Evolutionary conservation across 2,329 filamentous ascomycete genomes (phyloP), one percentile per base, ranked within the genome.

Genomic region (Exophiala calicioides): DNA sequence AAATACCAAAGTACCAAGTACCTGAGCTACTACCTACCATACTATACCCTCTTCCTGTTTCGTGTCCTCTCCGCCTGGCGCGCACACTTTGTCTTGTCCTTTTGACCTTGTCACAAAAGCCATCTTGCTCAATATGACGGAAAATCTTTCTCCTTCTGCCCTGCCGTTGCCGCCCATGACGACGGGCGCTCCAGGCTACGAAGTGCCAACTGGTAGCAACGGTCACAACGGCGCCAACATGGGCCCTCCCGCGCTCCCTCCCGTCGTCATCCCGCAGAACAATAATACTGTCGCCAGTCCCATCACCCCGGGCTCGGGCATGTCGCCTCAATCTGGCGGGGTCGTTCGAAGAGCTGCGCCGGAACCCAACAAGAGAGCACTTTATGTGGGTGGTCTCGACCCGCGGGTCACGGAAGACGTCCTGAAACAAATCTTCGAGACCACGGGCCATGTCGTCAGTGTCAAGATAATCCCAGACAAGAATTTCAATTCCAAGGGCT

Each of bases 381-480:
- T 98, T 53, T 98, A 98, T 64, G 88, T 98, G 49, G 93, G 93
- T 55, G 93, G 93, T 44, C 76, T 98, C 59, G 93, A 98, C 68
- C 89, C 90, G 62, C 82, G 93, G 58, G 91, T 97, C 54, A 96
- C 91, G 23, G 91, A 97, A 71, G 91, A 97, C 65, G 89, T 97
- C 46, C 73, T 97, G 68, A 89, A 90, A 65, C 91, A 97, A 70
- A 97, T 97, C 62, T 98, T 98, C 65, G 93, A 98, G 77, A 98
- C 93, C 5, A 96, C 90, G 50, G 93, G 93, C 47, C 93, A 98
- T 72, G 93, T 98, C 57, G 86, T 95, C 73, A 96, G 89, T 65
- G 93, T 98, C 67, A 98, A 98, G 79, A 96, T 98, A 65, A 98
- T 98, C 68, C 93, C 93, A 41, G 93, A 98, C 78, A 98, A 98